A percentile compares a stretch with the other conserved stretches of the same genome.
Conservation (phyloP, 768 basidiomycete species). For the Dictyophora rubrovolvata region DNA sequence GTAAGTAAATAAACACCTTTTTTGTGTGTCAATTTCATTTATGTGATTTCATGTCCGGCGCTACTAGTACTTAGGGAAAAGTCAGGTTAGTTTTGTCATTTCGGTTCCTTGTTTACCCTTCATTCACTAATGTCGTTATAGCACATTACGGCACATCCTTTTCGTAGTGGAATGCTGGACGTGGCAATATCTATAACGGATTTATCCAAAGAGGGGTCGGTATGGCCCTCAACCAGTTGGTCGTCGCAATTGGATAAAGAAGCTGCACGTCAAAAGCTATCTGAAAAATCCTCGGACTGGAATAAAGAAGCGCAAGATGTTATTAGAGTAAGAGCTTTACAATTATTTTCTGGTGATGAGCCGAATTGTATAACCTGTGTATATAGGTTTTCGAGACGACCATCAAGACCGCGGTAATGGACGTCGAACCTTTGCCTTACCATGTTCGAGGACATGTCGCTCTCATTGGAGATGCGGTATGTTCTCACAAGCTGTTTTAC, state of each 20-base stretch:
- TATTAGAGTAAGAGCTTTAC: slow-evolving; percentile 10
- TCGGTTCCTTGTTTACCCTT: not conserved
- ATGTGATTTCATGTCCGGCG: not conserved
- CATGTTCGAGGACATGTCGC: slow-evolving; percentile 31
- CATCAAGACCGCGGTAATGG: slow-evolving; percentile 35
- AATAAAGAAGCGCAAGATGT: slow-evolving; percentile 11
- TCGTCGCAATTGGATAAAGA: not conserved
- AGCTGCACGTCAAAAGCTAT: not conserved
- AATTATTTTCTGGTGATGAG: not conserved
- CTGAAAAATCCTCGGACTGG: slow-evolving; percentile 10
- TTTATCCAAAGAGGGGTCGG: slow-evolving; percentile 20
- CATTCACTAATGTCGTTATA: slow-evolving; percentile 10
- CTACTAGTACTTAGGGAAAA: not conserved
- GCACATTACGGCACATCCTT: slow-evolving; percentile 40
- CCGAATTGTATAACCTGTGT: slow-evolving; percentile 9
- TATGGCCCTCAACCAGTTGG: not conserved
- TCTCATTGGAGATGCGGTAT: slow-evolving; percentile 40
- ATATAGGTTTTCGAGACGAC: slow-evolving; percentile 26
- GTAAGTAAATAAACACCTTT: not conserved
- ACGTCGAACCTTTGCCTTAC: slow-evolving; percentile 28
- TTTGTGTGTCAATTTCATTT: not conserved
- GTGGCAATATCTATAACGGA: slow-evolving; percentile 23
- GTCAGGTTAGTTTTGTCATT: not conserved
- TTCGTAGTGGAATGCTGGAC: slow-evolving; percentile 32
- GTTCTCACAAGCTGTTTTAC: slow-evolving; percentile 1